These are phyloP conservation scores for Tetraselmis chui DNA, from an alignment of 139 green algal species.

Conservation along the genomic window DNA sequence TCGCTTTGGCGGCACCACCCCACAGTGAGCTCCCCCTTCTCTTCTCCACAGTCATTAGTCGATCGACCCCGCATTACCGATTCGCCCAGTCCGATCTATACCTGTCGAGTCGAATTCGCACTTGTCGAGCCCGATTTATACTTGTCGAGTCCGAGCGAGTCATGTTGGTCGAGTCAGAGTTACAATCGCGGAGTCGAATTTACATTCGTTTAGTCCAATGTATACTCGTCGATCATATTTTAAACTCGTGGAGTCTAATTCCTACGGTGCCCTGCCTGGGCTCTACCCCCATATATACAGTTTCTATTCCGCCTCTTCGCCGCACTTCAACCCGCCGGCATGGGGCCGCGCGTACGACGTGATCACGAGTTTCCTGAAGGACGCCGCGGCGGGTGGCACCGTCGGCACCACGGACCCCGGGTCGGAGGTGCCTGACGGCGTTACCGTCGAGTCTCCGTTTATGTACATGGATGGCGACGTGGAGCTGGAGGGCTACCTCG, in stretches of 20 bases:
- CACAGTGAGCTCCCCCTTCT: not conserved
- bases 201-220: no score
- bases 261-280: no score
- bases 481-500: not conserved
- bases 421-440: not conserved
- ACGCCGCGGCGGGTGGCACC: not conserved
- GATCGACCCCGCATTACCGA: no score
- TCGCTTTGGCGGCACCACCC: not conserved
- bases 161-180: no score
- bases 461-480: not conserved
- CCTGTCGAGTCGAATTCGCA: no score
- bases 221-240: no score
- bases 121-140: no score
- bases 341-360: not conserved
- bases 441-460: not conserved
- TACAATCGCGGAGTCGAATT: no score
- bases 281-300: not conserved
- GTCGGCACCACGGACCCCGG: not conserved
- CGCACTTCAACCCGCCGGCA: not conserved
- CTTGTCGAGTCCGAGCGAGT: no score
- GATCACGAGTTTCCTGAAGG: not conserved
- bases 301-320: not conserved
- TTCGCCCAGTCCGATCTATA: no score
- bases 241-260: no score
- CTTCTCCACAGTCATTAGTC: no score